Evolutionary conservation across 169 alveolate species (phyloP).

Genomic region (Plasmodium coatneyi): DNA sequence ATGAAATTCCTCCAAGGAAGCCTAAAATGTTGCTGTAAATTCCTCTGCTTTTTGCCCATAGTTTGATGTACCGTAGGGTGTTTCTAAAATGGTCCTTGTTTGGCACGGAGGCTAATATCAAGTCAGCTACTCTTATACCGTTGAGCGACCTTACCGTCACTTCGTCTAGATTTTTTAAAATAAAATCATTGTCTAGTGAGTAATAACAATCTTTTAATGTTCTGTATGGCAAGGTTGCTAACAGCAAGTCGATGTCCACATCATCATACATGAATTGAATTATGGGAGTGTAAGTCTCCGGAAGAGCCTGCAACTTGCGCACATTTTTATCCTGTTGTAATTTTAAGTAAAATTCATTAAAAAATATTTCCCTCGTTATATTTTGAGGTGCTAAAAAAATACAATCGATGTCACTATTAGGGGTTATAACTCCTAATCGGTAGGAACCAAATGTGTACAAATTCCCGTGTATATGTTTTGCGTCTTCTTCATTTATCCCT

Average conservation of each 20-base stretch:
- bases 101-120: conserved; percentile 94
- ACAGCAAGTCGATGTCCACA: conserved; percentile 96
- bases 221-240: conserved; percentile 93
- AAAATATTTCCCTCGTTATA: conserved; percentile 94
- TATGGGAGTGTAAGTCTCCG: conserved; percentile 97
- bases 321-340: conserved; percentile 93
- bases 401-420: conserved; percentile 98
- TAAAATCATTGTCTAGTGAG: conserved; percentile 87
- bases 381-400: conserved; percentile 97
- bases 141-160: conserved; percentile 92
- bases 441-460: conserved; percentile 97
- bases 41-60: conserved; percentile 99
- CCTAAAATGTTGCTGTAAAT: conserved; percentile 98
- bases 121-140: conserved; percentile 97
- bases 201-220: conserved; percentile 86
- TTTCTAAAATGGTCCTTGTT: conserved; percentile 92
- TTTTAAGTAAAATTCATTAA: conserved; percentile 90
- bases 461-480: conserved; percentile 92
- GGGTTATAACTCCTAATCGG: conserved; percentile 97
- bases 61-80: conserved; percentile 95
- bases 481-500: conserved; percentile 92
- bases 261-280: conserved; percentile 93
- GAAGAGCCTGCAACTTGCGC: conserved; percentile 93
- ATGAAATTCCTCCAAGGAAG: conserved; percentile 98
- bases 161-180: conserved; percentile 89